phyloP scores from a whole-genome alignment of 2,329 filamentous ascomycete genomes.

The Arachnomyces sp. region DNA sequence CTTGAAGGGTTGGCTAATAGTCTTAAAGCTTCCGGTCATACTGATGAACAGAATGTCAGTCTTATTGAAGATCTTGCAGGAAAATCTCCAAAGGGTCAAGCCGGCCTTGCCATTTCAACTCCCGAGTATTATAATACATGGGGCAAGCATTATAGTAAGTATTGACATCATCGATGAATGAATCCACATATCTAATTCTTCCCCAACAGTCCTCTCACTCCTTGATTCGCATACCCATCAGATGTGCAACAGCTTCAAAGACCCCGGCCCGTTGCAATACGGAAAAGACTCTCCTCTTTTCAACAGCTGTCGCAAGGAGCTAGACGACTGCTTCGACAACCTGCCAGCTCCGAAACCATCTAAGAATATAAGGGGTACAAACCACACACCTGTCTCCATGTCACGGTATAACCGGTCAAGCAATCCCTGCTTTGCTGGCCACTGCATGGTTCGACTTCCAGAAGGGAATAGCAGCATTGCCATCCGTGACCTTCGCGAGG shows the following conservation, averaged over 20 bases:
- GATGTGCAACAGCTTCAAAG: conserved; percentile 56
- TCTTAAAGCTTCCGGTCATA: conserved; percentile 29
- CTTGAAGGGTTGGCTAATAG: conserved; percentile 26
- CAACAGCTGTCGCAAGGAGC: conserved; percentile 39
- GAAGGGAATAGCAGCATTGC: conserved; percentile 29
- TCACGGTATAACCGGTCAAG: conserved; percentile 34
- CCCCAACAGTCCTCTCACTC: conserved; percentile 42
- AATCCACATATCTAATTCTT: background rate
- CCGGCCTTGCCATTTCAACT: conserved; percentile 41
- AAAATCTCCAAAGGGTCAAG: conserved; percentile 41
- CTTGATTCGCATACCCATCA: conserved; percentile 51
- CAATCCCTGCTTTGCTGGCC: conserved; percentile 49
- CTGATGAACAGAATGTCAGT: conserved; percentile 33
- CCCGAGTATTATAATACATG: conserved; percentile 40
- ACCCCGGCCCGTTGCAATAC: conserved; percentile 51
- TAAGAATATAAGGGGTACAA: conserved; percentile 4
- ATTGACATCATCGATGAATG: too few species aligned
- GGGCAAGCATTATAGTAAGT: conserved; percentile 47
- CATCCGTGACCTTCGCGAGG: conserved; percentile 40
- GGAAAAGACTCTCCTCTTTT: conserved; percentile 47
- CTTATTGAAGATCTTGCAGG: conserved; percentile 46
- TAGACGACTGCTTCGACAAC: conserved; percentile 40
- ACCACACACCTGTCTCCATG: conserved; percentile 29
- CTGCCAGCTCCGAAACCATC: conserved; percentile 20
- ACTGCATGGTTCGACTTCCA: conserved; percentile 41